Percentiles rank a stretch among this genome's conserved stretches.
phyloP scores from a whole-genome alignment of 2,329 filamentous ascomycete genomes.

The Fusarium sterilihyphosum region DNA sequence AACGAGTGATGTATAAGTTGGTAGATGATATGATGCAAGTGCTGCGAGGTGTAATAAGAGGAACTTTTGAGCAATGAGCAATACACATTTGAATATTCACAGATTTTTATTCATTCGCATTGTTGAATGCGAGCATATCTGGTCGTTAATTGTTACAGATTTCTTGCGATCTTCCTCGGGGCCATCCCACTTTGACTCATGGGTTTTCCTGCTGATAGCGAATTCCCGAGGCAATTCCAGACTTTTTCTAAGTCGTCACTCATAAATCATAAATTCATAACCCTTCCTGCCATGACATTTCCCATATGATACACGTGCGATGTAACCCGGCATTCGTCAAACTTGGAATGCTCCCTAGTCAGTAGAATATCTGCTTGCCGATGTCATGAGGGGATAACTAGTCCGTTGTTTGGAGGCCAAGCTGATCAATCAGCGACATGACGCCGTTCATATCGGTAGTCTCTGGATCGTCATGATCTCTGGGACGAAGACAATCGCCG shows the following conservation, averaged over 20 bases:
- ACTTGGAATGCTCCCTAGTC: not conserved
- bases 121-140: not conserved
- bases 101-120: not conserved
- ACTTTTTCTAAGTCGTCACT: conserved; percentile 4
- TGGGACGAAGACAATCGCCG: conserved; percentile 50
- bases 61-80: not conserved
- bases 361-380: conserved; percentile 40
- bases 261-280: not conserved
- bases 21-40: conserved; percentile 27
- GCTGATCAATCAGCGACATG: conserved; percentile 28
- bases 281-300: not conserved
- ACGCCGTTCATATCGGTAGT: conserved; percentile 42
- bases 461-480: conserved; percentile 31
- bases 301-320: not conserved
- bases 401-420: conserved; percentile 37
- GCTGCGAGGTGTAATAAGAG: conserved; percentile 28
- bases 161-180: not conserved
- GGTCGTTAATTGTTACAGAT: conserved; percentile 6
- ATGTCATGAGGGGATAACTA: conserved; percentile 45
- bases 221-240: conserved; percentile 3
- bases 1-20: conserved; percentile 25
- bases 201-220: not conserved
- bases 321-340: not conserved
- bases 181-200: not conserved
- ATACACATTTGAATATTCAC: not conserved